phyloP scores from a whole-genome alignment of 1,284 basidiomycete genomes.

The Puccinia brachypodii region DNA sequence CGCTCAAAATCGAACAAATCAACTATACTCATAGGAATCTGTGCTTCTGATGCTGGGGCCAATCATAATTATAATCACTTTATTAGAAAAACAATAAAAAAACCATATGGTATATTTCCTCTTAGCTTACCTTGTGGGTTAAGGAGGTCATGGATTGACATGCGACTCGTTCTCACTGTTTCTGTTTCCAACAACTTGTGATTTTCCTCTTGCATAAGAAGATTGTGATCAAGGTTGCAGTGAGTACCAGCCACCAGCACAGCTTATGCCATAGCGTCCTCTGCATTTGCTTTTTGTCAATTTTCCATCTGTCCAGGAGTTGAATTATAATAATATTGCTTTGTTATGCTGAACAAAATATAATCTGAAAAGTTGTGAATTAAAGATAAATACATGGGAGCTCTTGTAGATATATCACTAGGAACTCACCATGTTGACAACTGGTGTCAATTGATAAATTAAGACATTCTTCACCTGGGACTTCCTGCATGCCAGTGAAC shows the following conservation, averaged over 20 bases:
- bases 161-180: neutral
- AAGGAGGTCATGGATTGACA: neutral
- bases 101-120: neutral
- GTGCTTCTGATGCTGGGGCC: neutral
- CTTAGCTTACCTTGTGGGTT: neutral
- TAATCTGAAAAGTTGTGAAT: neutral
- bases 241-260: neutral
- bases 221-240: neutral
- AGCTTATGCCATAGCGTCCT: neutral
- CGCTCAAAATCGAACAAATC: neutral
- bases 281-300: neutral
- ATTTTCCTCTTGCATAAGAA: neutral
- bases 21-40: neutral
- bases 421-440: neutral
- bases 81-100: neutral
- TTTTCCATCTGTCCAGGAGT: neutral
- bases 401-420: neutral
- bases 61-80: neutral
- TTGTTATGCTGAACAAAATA: neutral
- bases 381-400: too few relatives aligned
- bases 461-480: neutral
- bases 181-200: neutral
- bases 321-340: neutral
- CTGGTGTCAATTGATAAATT: neutral
- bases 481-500: slow-evolving; percentile 12